A percentile compares a stretch with the other conserved stretches of the same genome.
These are phyloP conservation scores for Eucalyptus erythrocorys DNA, from an alignment of 345 rosid species.

Conservation along the genomic window DNA sequence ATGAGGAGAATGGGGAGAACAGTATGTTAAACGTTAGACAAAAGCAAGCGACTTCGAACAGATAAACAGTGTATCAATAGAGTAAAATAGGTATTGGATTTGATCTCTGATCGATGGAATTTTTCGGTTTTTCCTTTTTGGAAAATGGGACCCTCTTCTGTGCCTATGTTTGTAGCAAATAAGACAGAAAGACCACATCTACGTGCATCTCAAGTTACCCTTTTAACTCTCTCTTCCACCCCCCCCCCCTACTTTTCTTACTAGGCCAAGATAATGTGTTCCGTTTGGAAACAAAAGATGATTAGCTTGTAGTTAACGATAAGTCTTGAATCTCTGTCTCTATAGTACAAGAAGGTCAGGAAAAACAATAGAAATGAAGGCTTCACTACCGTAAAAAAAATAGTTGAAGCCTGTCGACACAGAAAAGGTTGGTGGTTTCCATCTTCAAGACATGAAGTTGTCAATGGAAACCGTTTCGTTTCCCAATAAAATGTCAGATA, in stretches of 20 bases:
- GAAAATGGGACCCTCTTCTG: neutral
- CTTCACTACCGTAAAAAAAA: neutral
- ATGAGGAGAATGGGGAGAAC: neutral
- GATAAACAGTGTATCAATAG: neutral
- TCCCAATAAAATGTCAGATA: neutral
- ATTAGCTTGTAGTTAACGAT: neutral
- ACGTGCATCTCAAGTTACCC: neutral
- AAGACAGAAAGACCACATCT: neutral
- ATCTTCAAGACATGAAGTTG: neutral
- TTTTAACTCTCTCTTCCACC: neutral
- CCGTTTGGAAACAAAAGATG: neutral
- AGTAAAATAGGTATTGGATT: neutral
- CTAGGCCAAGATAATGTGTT: neutral
- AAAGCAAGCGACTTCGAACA: neutral
- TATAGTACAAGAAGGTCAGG: neutral
- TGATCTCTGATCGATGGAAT: neutral
- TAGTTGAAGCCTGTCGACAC: neutral
- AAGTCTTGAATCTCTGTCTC: neutral
- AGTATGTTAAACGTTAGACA: neutral
- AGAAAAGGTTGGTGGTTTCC: neutral
- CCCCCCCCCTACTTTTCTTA: neutral
- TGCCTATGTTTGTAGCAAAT: neutral
- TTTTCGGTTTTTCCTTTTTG: neutral
- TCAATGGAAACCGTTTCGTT: neutral
- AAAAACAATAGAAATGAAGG: neutral